phyloP scores from a whole-genome alignment of 345 rosid genomes.

The Tarenaya hassleriana region DNA sequence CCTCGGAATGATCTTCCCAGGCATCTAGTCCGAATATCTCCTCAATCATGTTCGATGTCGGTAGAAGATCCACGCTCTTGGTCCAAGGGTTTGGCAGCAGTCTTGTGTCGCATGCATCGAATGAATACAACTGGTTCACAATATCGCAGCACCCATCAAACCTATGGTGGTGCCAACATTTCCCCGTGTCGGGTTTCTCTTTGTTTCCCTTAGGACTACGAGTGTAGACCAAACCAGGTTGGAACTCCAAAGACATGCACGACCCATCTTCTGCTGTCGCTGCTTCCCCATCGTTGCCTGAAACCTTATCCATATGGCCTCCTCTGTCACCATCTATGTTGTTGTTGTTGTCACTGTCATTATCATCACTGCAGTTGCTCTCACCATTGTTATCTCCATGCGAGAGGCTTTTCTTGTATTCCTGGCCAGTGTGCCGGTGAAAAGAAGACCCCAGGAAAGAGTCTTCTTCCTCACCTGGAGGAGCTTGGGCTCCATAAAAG shows the following conservation, averaged over 20 bases:
- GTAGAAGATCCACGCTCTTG: constrained; percentile 45
- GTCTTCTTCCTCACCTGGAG: constrained; percentile 34
- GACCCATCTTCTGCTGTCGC: constrained; percentile 35
- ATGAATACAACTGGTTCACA: constrained; percentile 27
- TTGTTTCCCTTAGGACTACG: constrained; percentile 10
- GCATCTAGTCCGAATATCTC: constrained; percentile 49
- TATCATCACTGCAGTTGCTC: constrained; percentile 25
- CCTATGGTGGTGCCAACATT: constrained; percentile 15
- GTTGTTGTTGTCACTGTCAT: constrained; percentile 19
- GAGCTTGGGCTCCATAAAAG: constrained; percentile 18
- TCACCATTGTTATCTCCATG: constrained; percentile 25
- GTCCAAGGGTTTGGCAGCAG: constrained; percentile 27
- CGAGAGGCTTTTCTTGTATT: constrained; percentile 14
- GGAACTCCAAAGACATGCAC: constrained; percentile 52
- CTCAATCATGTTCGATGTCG: constrained; percentile 63
- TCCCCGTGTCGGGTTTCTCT: constrained; percentile 6
- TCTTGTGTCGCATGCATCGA: constrained; percentile 40
- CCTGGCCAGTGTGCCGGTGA: too few species aligned
- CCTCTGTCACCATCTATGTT: constrained; percentile 1
- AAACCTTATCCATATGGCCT: constrained; percentile 10
- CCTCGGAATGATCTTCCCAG: constrained; percentile 11
- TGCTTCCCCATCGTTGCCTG: constrained; percentile 17
- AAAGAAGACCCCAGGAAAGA: constrained; percentile 36
- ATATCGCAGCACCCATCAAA: constrained; percentile 31
- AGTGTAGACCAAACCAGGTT: constrained; percentile 26